These are phyloP conservation scores for Russula griseocarnosa DNA, from an alignment of 768 basidiomycete species.

Conservation along the genomic window DNA sequence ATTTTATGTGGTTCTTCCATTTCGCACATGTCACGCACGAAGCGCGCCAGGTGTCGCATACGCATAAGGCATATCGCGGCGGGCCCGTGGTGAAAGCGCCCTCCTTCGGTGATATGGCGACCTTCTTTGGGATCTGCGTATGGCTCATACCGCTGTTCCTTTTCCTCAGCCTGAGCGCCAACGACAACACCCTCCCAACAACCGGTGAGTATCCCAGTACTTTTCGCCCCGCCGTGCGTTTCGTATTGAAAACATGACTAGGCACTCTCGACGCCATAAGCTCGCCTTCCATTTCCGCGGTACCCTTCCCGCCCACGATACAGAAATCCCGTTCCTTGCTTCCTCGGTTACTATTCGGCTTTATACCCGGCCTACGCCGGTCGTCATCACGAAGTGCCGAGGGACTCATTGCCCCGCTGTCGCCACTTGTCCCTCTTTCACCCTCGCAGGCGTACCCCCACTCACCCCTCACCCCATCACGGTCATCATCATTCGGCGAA, in stretches of 20 bases:
- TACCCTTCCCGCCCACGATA: slow-evolving; percentile 32
- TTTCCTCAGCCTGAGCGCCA: slow-evolving; percentile 93
- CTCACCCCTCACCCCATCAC: slow-evolving; percentile 25
- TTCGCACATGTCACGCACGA: slow-evolving; percentile 72
- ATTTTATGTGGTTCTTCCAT: slow-evolving; percentile 96
- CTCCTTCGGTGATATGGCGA: slow-evolving; percentile 68
- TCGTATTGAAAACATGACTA: neutral
- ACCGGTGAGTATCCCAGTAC: slow-evolving; percentile 21
- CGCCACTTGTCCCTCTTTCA: slow-evolving; percentile 37
- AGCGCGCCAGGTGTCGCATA: slow-evolving; percentile 47
- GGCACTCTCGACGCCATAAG: neutral
- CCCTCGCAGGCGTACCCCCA: slow-evolving; percentile 28
- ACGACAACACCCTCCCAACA: slow-evolving; percentile 89
- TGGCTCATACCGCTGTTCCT: slow-evolving; percentile 90
- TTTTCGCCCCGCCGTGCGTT: slow-evolving; percentile 31
- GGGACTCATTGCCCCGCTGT: slow-evolving; percentile 66
- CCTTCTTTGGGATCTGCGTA: slow-evolving; percentile 82
- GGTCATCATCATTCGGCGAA: slow-evolving; percentile 23
- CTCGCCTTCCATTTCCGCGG: neutral
- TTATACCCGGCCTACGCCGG: slow-evolving; percentile 42
- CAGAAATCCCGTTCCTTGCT: slow-evolving; percentile 52
- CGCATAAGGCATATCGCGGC: slow-evolving; percentile 41
- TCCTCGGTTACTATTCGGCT: slow-evolving; percentile 59
- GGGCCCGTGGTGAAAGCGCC: slow-evolving; percentile 33
- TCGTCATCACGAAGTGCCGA: slow-evolving; percentile 48